Evolutionary conservation across 257 asterid genomes (phyloP).

Genomic region (Jaltomata sinuosa): DNA sequence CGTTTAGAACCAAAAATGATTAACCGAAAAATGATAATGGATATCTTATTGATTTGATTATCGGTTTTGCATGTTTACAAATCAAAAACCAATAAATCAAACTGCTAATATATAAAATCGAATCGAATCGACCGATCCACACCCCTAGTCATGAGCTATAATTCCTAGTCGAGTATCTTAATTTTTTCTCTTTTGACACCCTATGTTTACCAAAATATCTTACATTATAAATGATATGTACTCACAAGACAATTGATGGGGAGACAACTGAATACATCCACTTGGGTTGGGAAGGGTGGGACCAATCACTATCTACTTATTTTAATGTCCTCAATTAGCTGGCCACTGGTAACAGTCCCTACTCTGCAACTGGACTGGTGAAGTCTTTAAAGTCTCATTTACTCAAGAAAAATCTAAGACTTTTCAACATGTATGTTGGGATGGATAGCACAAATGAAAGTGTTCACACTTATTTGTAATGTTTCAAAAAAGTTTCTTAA

Average conservation of each 20-base stretch:
- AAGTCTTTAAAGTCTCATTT: not conserved
- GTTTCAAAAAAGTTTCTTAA: no score
- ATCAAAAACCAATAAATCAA: no score
- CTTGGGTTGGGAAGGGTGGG: not conserved
- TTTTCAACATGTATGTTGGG: not conserved
- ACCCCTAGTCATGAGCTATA: no score
- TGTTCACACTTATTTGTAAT: no score
- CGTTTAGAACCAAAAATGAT: no score
- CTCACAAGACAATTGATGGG: not conserved
- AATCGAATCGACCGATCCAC: no score
- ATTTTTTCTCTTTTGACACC: no score
- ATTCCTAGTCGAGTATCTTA: no score
- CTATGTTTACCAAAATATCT: not conserved
- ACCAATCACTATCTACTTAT: not conserved
- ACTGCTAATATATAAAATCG: no score
- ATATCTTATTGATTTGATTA: no score
- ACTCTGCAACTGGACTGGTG: not conserved
- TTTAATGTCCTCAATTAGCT: not conserved
- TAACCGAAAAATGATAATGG: no score
- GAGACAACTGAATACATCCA: not conserved
- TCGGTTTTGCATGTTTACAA: no score
- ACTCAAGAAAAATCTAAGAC: not conserved
- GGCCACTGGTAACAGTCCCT: not conserved
- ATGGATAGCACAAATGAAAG: not conserved
- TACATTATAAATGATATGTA: not conserved